Conservation (phyloP, 2,329 filamentous ascomycete species). For the Beauveria asiatica region DNA sequence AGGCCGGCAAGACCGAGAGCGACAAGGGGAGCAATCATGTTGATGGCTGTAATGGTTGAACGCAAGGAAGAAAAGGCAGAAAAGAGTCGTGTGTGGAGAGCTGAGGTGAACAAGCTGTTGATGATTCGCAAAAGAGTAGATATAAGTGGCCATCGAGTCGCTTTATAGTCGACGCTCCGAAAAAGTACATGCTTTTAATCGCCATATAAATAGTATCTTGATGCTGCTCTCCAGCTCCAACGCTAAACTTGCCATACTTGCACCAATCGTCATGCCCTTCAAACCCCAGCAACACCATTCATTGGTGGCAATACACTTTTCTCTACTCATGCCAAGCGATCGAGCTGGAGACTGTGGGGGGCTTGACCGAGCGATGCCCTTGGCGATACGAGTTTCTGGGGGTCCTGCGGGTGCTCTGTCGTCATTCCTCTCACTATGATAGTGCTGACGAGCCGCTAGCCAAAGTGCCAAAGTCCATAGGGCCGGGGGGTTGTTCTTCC, state of each 20-base stretch:
- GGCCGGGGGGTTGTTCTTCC: not conserved
- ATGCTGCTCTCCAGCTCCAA: not conserved
- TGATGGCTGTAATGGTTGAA: not conserved
- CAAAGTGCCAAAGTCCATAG: not conserved
- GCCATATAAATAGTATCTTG: not conserved
- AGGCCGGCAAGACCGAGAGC: slow-evolving; percentile 12
- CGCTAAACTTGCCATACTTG: not conserved
- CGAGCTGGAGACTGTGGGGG: not conserved
- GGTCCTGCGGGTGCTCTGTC: not conserved
- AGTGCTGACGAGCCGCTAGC: not conserved
- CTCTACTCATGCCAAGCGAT: not conserved
- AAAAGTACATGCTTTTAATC: not conserved
- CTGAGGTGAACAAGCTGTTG: not conserved
- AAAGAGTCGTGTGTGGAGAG: not conserved
- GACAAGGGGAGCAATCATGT: slow-evolving; percentile 1
- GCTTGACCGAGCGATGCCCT: not conserved
- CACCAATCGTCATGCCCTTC: not conserved
- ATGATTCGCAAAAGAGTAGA: not conserved
- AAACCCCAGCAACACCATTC: not conserved
- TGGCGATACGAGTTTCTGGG: slow-evolving; percentile 3
- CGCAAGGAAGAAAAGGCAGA: not conserved
- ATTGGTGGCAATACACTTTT: slow-evolving; percentile 1
- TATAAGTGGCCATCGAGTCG: not conserved
- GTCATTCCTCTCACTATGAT: not conserved
- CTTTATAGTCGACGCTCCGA: not conserved